phyloP scores from a whole-genome alignment of 805 yeast genomes.

The Lachancea waltii region DNA sequence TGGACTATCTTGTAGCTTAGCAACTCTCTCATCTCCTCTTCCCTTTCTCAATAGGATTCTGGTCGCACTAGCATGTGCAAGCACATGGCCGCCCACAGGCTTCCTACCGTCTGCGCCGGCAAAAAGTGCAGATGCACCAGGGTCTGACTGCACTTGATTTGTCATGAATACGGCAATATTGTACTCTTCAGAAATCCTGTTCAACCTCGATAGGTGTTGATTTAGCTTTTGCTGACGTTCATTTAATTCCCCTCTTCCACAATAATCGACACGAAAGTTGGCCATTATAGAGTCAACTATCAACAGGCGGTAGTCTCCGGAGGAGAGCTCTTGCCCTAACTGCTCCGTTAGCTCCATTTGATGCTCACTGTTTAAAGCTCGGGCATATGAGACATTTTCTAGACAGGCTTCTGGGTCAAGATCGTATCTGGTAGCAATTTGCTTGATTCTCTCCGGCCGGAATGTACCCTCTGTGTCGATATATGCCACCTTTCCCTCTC shows the following conservation, averaged over 20 bases:
- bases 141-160: slow-evolving; percentile 78
- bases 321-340: slow-evolving; percentile 59
- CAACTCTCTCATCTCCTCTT: slow-evolving; percentile 73
- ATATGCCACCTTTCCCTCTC: slow-evolving; percentile 73
- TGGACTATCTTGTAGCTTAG: slow-evolving; percentile 73
- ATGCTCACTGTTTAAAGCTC: slow-evolving; percentile 74
- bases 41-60: slow-evolving; percentile 69
- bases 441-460: slow-evolving; percentile 59
- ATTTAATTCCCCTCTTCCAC: slow-evolving; percentile 71
- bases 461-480: slow-evolving; percentile 81
- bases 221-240: slow-evolving; percentile 70
- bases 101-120: slow-evolving; percentile 79
- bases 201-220: slow-evolving; percentile 46
- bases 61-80: slow-evolving; percentile 78
- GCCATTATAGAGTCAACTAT: slow-evolving; percentile 74
- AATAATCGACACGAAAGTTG: slow-evolving; percentile 68
- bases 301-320: slow-evolving; percentile 57
- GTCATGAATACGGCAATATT: slow-evolving; percentile 71
- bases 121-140: slow-evolving; percentile 73
- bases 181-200: slow-evolving; percentile 67
- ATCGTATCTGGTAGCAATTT: slow-evolving; percentile 64
- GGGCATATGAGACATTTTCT: slow-evolving; percentile 66
- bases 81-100: slow-evolving; percentile 78
- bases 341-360: slow-evolving; percentile 67
- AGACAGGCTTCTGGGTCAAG: slow-evolving; percentile 63